Base-by-base conservation (phyloP, 805 yeast genomes). In the Nakazawaea populi region DNA sequence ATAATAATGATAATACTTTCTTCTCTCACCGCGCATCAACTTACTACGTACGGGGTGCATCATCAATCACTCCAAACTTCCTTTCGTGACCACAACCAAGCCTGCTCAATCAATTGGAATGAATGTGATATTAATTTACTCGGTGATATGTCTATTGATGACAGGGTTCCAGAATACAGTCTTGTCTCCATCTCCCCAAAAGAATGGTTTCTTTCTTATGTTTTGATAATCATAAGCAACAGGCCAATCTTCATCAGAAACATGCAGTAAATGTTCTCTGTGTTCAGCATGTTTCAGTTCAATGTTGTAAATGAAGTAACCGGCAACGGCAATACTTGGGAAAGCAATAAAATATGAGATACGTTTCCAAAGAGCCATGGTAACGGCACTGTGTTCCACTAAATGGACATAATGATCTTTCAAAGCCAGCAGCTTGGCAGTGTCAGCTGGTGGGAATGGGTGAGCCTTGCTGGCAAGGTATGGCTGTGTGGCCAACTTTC, bases 161-260 rank as follows among this genome's bases (percentile, higher is more conserved):
- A 82, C 87, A 48, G 88, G 78, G 78, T 89, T 89, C 99, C 99
- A 94, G 87, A 94, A 94, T 67, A 86, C 75, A 56, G 98, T 89
- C 81, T 88, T 84, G 79, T 91, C 96, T 69, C 99, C 98, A 68
- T 94, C 92, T 67, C 99, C 99, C 98, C 98, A 94, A 85, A 90
- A 92, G 81, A 81, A 92, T 68, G 87, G 84, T 70, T 82, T 85
- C 67, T 70, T 68, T 82, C 98, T 89, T 62, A 90, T 70, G 80
- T 94, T 94, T 79, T 86, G 91, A 82, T 82, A 94, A 62, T 84
- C 91, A 76, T 88, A 88, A 72, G 87, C 94, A 55, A 70, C 74
- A 65, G 97, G 97, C 90, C 96, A 88, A 67, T 91, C 96, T 61
- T 85, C 92, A 68, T 91, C 97, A 35, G 89, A 69, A 52, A 89